A percentile compares a stretch with the other conserved stretches of the same genome.
phyloP scores from a whole-genome alignment of 2,329 filamentous ascomycete genomes.

The Fusarium tuaranense region DNA sequence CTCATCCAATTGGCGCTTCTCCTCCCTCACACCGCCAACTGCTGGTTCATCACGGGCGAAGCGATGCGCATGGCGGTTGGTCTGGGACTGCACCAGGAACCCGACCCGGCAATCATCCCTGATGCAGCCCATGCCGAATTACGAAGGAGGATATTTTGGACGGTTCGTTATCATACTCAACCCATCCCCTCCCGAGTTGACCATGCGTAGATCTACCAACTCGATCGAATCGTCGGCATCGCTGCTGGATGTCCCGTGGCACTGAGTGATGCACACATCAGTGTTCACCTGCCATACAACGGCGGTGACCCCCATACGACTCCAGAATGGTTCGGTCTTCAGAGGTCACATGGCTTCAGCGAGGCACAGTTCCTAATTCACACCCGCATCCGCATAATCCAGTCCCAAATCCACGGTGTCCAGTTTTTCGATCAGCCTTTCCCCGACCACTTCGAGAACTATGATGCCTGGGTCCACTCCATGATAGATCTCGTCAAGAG shows the following conservation, averaged over 20 bases:
- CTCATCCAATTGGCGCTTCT: conserved; percentile 33
- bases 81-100: conserved; percentile 39
- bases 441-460: background rate
- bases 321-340: background rate
- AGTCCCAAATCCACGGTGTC: background rate
- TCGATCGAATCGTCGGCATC: background rate
- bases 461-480: conserved; percentile 7
- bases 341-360: background rate
- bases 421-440: background rate
- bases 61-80: conserved; percentile 39
- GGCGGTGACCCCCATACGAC: background rate
- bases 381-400: background rate
- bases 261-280: background rate
- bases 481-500: background rate
- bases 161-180: background rate
- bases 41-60: conserved; percentile 38
- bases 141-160: background rate
- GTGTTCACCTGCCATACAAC: background rate
- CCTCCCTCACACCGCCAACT: conserved; percentile 32
- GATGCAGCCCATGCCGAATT: background rate
- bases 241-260: background rate
- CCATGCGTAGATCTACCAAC: background rate
- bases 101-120: background rate
- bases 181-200: no score
- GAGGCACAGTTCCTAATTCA: background rate